Base-by-base conservation (phyloP, 1,284 basidiomycete species). In the Boletus sp. region DNA sequence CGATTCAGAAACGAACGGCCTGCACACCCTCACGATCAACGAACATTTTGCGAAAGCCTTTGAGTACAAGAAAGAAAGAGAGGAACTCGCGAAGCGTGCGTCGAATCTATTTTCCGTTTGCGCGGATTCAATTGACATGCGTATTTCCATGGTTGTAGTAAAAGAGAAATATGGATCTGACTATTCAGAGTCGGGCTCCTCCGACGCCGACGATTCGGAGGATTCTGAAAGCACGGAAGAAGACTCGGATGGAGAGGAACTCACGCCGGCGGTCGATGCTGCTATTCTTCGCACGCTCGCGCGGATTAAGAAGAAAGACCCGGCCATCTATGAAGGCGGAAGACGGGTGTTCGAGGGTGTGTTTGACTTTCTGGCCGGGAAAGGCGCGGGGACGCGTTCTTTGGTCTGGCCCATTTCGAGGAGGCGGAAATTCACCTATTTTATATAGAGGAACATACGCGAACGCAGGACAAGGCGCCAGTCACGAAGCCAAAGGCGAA, bases 221-320 rank as follows among this genome's bases (percentile, higher is more conserved):
- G 90, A 92, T 65, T 89, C 88, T 0, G 89, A 92, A 67, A 84
- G 84, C 36, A 89, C 87, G 50, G 91, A 92, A 2, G 96, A 98
- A 70, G 96, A 99, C 70, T 94, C 96, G 70, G 92, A 97, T 60
- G 97, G 96, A 15, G 94, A 94, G 64, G 92, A 98, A 73, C 84
- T 99, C 56, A 99, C 95, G 0, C 94, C 96, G 2, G 89, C 91
- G 0, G 84, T 98, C 48, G 96, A 99, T 71, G 97, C 90, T 46
- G 97, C 97, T 20, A 97, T 99, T 67, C 80, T 99, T 44, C 83
- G 94, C 51, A 99, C 96, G 0, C 80, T 99, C 9, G 91, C 90
- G 1, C 84, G 89, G 65, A 98, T 99, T 60, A 85, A 86, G 68
- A 81, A 83, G 57, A 91, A 85, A 65, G 94, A 98, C 71, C 92